Percentiles rank a stretch among this genome's conserved stretches.
Conservation (phyloP, 2,329 filamentous ascomycete species). For the Penicillium fuscoglaucum region DNA sequence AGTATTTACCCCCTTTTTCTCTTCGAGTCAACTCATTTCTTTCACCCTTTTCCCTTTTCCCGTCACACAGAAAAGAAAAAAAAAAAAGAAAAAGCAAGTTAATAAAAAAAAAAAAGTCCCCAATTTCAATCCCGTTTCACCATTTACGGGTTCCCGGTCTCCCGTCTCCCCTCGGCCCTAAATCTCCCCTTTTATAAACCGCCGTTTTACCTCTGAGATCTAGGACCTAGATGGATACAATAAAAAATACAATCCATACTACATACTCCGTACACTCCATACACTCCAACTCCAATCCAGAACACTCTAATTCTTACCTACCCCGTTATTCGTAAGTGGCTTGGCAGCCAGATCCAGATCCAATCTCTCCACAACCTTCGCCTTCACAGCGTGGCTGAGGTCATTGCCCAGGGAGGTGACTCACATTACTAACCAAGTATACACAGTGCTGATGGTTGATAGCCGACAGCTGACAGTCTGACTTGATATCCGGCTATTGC, state of each 20-base stretch:
- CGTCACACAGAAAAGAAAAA: not conserved
- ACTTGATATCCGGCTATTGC: not conserved
- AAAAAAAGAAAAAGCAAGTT: not conserved
- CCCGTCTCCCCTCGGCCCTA: not conserved
- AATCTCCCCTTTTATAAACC: slow-evolving; percentile 1
- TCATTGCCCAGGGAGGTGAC: not conserved
- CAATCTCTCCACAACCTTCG: not conserved
- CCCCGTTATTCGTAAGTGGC: not conserved
- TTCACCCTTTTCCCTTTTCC: not conserved
- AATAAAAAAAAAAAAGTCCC: not conserved
- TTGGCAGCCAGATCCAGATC: not conserved
- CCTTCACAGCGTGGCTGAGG: not conserved
- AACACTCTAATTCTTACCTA: not conserved
- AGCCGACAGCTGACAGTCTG: not conserved
- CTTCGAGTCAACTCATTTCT: not conserved
- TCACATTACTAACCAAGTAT: not conserved
- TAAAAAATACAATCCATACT: not conserved
- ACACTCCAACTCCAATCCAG: not conserved
- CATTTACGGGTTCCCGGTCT: not conserved
- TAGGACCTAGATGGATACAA: not conserved
- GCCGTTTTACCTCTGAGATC: not conserved
- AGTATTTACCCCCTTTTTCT: slow-evolving; percentile 1
- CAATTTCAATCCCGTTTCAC: not conserved
- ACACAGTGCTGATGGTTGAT: not conserved
- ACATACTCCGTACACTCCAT: not conserved